A percentile compares a stretch with the other conserved stretches of the same genome.
Evolutionary conservation across 176 grass and related monocot species (phyloP).

Genomic region (Calamus simplicifolius): DNA sequence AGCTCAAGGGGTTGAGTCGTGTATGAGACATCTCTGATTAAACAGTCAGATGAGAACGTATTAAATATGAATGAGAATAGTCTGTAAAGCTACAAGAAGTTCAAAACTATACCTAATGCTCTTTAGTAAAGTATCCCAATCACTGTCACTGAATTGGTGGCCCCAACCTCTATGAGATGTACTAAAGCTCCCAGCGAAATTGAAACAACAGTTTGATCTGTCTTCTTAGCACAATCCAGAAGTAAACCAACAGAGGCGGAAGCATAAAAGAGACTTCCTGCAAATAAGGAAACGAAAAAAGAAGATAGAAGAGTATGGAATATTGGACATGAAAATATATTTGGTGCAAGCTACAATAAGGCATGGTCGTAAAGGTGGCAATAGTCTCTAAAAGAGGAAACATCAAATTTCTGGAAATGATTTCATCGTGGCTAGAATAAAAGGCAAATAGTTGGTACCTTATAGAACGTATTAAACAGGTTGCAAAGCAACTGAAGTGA

Average conservation of each 20-base stretch:
- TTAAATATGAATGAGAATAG: no score
- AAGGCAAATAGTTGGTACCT: slow-evolving; percentile 36
- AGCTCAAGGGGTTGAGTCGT: slow-evolving; percentile 94
- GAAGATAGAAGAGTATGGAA: not conserved
- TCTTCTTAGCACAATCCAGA: slow-evolving; percentile 99
- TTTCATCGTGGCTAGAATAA: not conserved
- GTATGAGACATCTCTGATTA: slow-evolving; percentile 87
- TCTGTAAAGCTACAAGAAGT: no score
- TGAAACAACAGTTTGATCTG: slow-evolving; percentile 96
- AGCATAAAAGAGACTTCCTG: slow-evolving; percentile 99
- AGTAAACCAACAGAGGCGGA: slow-evolving; percentile 85
- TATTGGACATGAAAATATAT: no score
- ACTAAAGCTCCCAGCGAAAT: slow-evolving; percentile 93
- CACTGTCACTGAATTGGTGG: slow-evolving; percentile 80
- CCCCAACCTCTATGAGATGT: slow-evolving; percentile 98
- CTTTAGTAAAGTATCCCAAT: slow-evolving; percentile 97
- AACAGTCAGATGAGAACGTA: slow-evolving; percentile 8
- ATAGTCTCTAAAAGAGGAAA: no score
- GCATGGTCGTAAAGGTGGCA: no score
- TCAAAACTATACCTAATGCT: slow-evolving; percentile 66
- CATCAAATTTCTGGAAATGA: no score
- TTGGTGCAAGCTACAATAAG: no score
- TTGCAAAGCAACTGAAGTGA: slow-evolving; percentile 98
- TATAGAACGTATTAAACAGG: slow-evolving; percentile 98
- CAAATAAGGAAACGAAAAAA: not conserved